phyloP scores from a whole-genome alignment of 2,329 filamentous ascomycete species.

The Dactylonectria macrodidyma region DNA sequence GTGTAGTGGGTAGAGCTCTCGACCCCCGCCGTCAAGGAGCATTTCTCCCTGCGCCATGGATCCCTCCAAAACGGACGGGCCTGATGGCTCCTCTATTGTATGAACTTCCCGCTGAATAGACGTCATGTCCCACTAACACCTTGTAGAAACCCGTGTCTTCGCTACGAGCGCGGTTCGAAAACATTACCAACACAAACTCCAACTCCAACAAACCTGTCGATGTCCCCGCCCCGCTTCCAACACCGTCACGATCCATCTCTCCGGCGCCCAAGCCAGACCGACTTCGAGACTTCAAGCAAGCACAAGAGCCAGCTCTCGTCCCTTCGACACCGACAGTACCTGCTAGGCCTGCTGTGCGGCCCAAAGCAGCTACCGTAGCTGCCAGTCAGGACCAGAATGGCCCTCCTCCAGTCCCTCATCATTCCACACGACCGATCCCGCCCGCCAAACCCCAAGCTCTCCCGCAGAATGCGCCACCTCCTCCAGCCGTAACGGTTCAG shows the following conservation, averaged over 20 bases:
- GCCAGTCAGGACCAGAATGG: conserved; percentile 42
- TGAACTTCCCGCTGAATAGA: conserved; percentile 48
- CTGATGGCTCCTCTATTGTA: conserved; percentile 84
- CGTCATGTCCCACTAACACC: conserved; percentile 43
- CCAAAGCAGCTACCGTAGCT: conserved; percentile 42
- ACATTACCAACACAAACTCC: conserved; percentile 60
- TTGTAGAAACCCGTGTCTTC: conserved; percentile 85
- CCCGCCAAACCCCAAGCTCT: conserved; percentile 42
- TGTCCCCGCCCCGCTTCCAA: conserved; percentile 40
- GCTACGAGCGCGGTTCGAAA: conserved; percentile 85
- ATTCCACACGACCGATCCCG: conserved; percentile 45
- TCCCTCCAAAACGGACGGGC: conserved; percentile 64
- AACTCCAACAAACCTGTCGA: conserved; percentile 42
- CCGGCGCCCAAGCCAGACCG: conserved; percentile 61
- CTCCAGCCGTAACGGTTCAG: conserved; percentile 78
- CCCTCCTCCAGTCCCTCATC: conserved; percentile 44
- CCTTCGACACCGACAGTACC: conserved; percentile 52
- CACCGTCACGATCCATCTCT: conserved; percentile 54
- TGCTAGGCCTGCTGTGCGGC: conserved; percentile 48
- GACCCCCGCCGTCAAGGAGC: conserved; percentile 49
- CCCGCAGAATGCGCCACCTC: conserved; percentile 51
- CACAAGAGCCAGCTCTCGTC: conserved; percentile 52
- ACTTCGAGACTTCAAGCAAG: conserved; percentile 58
- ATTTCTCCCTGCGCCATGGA: conserved; percentile 50
- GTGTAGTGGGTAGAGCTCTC: conserved; percentile 55